These are phyloP conservation scores for Hibiscus mutabilis DNA, from an alignment of 345 rosid genomes.

Conservation along the genomic window DNA sequence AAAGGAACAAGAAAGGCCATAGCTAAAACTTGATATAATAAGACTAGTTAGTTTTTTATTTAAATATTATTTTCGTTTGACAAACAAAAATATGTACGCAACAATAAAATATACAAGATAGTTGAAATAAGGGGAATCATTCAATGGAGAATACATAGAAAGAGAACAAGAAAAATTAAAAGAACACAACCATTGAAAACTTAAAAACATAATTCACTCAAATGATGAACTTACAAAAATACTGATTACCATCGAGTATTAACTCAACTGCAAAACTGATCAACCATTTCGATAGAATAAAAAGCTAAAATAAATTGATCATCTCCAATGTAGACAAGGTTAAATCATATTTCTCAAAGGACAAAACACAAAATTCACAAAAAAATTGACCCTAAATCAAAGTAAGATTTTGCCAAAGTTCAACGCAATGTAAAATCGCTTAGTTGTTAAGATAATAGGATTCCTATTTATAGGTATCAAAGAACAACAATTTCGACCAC, in stretches of 20 bases:
- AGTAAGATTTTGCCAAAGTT: neutral
- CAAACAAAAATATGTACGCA: neutral
- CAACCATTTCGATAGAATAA: neutral
- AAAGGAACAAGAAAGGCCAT: neutral
- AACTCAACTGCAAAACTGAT: neutral
- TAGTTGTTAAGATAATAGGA: neutral
- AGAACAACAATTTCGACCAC: neutral
- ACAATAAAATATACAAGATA: neutral
- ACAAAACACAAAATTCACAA: neutral
- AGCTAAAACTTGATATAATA: neutral
- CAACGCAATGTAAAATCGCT: neutral
- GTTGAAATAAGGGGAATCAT: neutral
- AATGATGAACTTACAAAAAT: neutral
- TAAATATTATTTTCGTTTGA: neutral
- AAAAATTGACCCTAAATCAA: neutral
- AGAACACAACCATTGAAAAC: neutral
- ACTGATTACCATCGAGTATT: too few relatives aligned
- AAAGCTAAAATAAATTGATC: neutral
- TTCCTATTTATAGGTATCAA: too few relatives aligned
- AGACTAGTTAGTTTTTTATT: neutral
- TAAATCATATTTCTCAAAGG: neutral
- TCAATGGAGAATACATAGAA: neutral
- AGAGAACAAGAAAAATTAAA: neutral
- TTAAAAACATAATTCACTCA: neutral
- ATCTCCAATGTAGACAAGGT: neutral